Percentiles rank a stretch among this genome's conserved stretches.
phyloP scores from a whole-genome alignment of 305 asterid genomes.

The Fraxinus ornus region DNA sequence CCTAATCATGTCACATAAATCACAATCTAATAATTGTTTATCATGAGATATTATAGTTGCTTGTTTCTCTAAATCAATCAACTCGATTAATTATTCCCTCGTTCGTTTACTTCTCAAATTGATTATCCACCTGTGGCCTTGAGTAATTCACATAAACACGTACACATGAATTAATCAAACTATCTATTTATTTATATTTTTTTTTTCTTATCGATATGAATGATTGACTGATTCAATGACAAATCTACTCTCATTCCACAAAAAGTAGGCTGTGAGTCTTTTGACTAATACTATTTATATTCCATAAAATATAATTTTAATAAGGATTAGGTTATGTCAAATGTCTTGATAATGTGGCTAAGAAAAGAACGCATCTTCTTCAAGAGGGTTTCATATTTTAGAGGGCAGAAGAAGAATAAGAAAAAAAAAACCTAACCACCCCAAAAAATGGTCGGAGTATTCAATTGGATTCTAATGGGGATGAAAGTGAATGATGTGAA shows the following conservation, averaged over 20 bases:
- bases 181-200: background rate
- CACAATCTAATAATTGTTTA: background rate
- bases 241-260: conserved; percentile 4
- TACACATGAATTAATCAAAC: background rate
- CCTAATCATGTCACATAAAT: background rate
- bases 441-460: background rate
- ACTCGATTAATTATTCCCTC: background rate
- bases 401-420: conserved; percentile 8
- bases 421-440: conserved; percentile 6
- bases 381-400: conserved; percentile 9
- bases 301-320: background rate
- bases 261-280: background rate
- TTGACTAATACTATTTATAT: background rate
- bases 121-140: background rate
- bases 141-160: background rate
- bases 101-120: background rate
- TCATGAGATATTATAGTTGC: background rate
- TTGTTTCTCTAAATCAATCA: background rate
- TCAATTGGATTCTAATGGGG: background rate
- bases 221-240: background rate
- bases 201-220: conserved; percentile 3
- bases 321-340: background rate
- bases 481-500: background rate
- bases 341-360: conserved; percentile 11
- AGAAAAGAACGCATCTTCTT: conserved; percentile 21